Percentiles rank a stretch among this genome's conserved stretches.
Evolutionary conservation across 2,329 filamentous ascomycete species (phyloP).

Genomic region (Aaosphaeria pasadenensis): DNA sequence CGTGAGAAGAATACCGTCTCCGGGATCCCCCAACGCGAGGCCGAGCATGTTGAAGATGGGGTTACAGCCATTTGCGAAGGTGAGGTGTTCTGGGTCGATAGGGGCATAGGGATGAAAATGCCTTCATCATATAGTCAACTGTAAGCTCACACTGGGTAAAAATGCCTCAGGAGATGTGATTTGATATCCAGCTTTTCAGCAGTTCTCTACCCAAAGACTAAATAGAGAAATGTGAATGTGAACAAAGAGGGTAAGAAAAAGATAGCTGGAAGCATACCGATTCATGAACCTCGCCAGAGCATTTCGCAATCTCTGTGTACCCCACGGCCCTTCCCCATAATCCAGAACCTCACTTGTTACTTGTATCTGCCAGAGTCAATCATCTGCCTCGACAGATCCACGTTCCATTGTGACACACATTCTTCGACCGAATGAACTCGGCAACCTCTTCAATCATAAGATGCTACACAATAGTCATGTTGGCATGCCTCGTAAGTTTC

Average conservation of each 20-base stretch:
- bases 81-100: conserved; percentile 36
- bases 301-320: conserved; percentile 13
- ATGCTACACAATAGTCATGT: conserved; percentile 16
- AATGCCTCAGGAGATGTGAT: not conserved
- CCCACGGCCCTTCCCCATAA: conserved; percentile 41
- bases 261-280: conserved; percentile 34
- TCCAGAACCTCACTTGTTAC: conserved; percentile 35
- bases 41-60: conserved; percentile 43
- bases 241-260: not conserved
- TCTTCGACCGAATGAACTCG: conserved; percentile 18
- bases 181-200: conserved; percentile 19
- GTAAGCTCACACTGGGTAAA: not conserved
- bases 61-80: conserved; percentile 43
- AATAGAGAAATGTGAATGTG: no score
- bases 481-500: not conserved
- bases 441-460: conserved; percentile 38
- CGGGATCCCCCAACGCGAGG: conserved; percentile 24
- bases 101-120: conserved; percentile 37
- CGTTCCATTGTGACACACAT: not conserved
- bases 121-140: conserved; percentile 1
- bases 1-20: conserved; percentile 1
- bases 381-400: not conserved
- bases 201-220: no score
- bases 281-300: no score
- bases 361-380: conserved; percentile 11